Evolutionary conservation across 1,139 yeast species (phyloP).

Genomic region (Geotrichum phurueaensis): DNA sequence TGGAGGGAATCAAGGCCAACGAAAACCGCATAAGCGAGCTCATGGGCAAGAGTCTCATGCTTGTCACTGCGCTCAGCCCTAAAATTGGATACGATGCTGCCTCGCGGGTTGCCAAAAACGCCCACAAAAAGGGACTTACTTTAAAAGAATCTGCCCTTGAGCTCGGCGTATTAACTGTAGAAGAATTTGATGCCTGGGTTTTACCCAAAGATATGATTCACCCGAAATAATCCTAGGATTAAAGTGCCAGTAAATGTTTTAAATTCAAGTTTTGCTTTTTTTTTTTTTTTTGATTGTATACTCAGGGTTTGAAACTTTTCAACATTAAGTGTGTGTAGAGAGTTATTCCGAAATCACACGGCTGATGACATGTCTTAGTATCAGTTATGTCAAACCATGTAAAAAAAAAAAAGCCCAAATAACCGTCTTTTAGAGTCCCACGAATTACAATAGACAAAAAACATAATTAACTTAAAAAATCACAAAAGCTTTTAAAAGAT

Average conservation of each 20-base stretch:
- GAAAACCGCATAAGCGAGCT: conserved; percentile 76
- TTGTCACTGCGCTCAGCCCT: conserved; percentile 97
- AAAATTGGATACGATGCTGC: conserved; percentile 97
- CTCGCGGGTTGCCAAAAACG: conserved; percentile 95
- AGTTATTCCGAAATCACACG: no score
- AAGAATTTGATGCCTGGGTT: conserved; percentile 93
- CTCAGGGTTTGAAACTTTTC: no score
- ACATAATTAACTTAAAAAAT: no score
- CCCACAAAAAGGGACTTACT: conserved; percentile 95
- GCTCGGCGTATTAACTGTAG: conserved; percentile 70
- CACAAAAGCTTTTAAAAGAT: no score
- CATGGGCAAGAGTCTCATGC: conserved; percentile 91
- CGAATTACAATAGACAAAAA: no score
- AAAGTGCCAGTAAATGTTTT: not conserved
- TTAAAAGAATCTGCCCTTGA: conserved; percentile 91
- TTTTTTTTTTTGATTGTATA: no score
- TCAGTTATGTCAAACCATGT: no score
- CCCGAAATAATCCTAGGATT: conserved; percentile 42
- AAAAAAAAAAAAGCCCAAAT: no score
- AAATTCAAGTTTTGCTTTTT: not conserved
- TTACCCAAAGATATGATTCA: conserved; percentile 97
- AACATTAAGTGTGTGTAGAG: no score
- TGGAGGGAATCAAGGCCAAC: conserved; percentile 89
- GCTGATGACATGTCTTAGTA: no score
- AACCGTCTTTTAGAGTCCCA: no score